Conservation (phyloP, 75 land plant species). For the Selaginella moellendorffii region DNA sequence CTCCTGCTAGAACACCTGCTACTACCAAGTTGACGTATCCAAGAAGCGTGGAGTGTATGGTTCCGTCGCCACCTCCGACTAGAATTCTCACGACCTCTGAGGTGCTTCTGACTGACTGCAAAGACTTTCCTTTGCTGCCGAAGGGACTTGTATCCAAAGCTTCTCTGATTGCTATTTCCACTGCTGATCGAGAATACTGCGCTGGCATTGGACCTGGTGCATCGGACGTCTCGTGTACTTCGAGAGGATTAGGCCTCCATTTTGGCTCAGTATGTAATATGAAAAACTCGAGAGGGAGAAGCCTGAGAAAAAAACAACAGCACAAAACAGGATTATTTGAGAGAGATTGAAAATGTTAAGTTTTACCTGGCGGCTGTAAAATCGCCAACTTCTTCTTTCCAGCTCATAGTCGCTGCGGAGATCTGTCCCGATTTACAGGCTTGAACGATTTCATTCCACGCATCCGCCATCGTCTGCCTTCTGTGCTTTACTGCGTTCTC, state of each 20-base stretch:
- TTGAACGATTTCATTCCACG: too few species aligned
- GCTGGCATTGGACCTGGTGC: neutral
- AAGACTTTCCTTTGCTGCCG: neutral
- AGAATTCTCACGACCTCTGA: neutral
- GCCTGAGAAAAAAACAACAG: too few species aligned
- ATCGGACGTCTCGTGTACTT: neutral
- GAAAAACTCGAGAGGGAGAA: neutral
- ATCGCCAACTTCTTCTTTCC: too few species aligned
- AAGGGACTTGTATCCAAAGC: neutral
- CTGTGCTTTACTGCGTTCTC: neutral
- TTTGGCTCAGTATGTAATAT: neutral
- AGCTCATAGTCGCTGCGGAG: too few species aligned
- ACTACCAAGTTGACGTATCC: slow-evolving; percentile 9
- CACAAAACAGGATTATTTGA: too few species aligned
- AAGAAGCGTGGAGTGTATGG: slow-evolving; percentile 9
- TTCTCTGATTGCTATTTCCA: neutral
- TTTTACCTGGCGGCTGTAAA: too few species aligned
- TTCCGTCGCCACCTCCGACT: slow-evolving; percentile 12
- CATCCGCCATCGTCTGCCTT: neutral
- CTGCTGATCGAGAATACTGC: neutral
- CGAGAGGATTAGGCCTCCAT: neutral
- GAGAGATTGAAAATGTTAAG: too few species aligned
- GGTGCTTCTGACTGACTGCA: neutral
- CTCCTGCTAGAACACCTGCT: neutral
- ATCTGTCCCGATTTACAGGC: too few species aligned